Evolutionary conservation across 129 eudicot genomes (phyloP), one percentile per base, ranked within the genome.

Genomic region (Dittrichia graveolens): DNA sequence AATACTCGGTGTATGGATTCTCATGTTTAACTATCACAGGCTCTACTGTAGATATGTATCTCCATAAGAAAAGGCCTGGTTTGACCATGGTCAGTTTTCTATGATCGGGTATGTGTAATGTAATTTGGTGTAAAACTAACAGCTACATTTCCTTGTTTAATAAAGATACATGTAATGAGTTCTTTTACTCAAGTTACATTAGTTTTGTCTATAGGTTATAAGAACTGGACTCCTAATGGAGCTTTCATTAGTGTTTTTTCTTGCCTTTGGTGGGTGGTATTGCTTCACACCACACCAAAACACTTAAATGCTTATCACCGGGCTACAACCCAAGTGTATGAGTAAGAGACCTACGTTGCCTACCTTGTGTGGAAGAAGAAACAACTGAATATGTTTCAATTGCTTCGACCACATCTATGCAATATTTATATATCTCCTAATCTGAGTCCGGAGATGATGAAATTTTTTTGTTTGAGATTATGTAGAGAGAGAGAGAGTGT

Each of bases 1-100:
- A 31, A 45, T 62, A 39, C 54, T 69, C 56, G 11, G 58, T 37
- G 62, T 38, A 62, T 57, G 80, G 72, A 52, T 47, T 59, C 40
- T 67, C 66, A 49, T 48, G 13, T 39, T 65, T 12, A 41, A 70
- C 75, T 45, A 80, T 61, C 74, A 65, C 34, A 12, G 68, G 65
- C 66, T 60, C 42, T 69, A 19, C 12, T 73, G 85, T 84, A 84
- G 80, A 77, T 84, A 80, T 67, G 49, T 66, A 77, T 49, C 49
- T 74, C 69, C 62, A 76, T 80, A 73, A 74, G 75, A 70, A 76
- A 67, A 62, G 41, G 63, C 39, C 48, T 56, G 74, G 75, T 73
- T 67, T 66, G 63, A 75, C 80, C 58, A 52, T 60, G 54, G 37
- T 78, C 45, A 39, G 15, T 66, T 81, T 79, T 74, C 72, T 60